These are phyloP conservation scores for Ophiostoma sp. DNA, from an alignment of 2,329 filamentous ascomycete genomes.

Conservation along the genomic window DNA sequence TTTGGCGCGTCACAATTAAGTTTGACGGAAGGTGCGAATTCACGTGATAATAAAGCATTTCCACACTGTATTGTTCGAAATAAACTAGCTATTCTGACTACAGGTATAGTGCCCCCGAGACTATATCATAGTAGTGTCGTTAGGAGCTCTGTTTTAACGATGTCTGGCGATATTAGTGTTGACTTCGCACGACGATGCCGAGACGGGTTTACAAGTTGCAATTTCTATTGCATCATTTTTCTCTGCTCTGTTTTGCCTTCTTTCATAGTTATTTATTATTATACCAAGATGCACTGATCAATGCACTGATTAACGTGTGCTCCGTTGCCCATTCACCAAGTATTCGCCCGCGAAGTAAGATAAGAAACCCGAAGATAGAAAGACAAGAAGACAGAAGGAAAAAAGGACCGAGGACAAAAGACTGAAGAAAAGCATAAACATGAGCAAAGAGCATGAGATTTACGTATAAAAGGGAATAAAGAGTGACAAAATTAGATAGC, in stretches of 20 bases:
- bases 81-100: background rate
- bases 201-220: too few species aligned
- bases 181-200: too few species aligned
- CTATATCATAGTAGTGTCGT: background rate
- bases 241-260: background rate
- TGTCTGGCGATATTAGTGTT: too few species aligned
- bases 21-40: background rate
- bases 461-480: background rate
- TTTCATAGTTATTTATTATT: background rate
- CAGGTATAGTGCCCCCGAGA: background rate
- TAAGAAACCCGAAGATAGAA: background rate
- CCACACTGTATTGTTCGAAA: background rate
- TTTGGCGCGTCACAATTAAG: background rate
- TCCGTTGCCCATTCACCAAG: background rate
- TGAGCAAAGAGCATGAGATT: background rate
- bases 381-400: background rate
- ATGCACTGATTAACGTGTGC: background rate
- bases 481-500: background rate
- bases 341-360: constrained; percentile 4
- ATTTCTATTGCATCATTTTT: too few species aligned
- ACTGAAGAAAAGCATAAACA: constrained; percentile 12
- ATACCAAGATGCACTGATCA: background rate
- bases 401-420: background rate
- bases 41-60: constrained; percentile 1
- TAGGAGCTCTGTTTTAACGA: background rate